Base-by-base conservation (phyloP, 495 filamentous ascomycete genomes). In the Penicillium egyptiacum region DNA sequence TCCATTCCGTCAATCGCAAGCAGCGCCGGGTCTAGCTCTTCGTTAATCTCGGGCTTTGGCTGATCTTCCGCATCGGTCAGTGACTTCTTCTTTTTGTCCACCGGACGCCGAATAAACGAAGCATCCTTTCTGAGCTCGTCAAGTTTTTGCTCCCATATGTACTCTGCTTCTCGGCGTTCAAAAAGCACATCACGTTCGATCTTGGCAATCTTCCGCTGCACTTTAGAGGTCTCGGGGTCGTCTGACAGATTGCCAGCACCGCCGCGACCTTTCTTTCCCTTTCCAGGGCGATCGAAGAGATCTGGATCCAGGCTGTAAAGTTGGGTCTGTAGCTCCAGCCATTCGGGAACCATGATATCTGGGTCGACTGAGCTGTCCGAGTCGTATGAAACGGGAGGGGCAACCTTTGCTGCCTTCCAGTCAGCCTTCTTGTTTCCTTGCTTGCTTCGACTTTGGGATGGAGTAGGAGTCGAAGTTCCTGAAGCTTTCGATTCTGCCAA, bases 131-230 rank as follows among this genome's bases (percentile, higher is more conserved):
- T 83, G 14, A 96, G 71, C n/a, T 81, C 78, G 39, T 87, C 83
- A 14, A 82, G 80, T 61, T 83, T 83, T 1, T 76, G 70, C 51
- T 75, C 79, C 94, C 94, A 98, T 57, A 83, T 69, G 28, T 81
- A 78, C 43, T 95, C 85, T 1, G 92, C 92, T 55, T 88, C 78
- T 46, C 81, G 77, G 50, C 83, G 80, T 65, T 98, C 92, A 65
- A 97, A 96, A 9, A 98, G 74, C 2, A 94, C 80, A 65, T 98
- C 94, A 11, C 85, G 85, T 61, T 91, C 88, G 31, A 97, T 88
- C 41, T 81, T 82, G 10, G 84, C 81, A 19, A 96, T 75, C 66
- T 91, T 93, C 12, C 83, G 78, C 33, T 85, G 79, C 2, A 96
- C 55, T 51, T 84, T 88, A 14, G 77, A 78, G 40, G 85, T 74